phyloP scores from a whole-genome alignment of 2,329 filamentous ascomycete species.

The Aspergillus luchuensis region DNA sequence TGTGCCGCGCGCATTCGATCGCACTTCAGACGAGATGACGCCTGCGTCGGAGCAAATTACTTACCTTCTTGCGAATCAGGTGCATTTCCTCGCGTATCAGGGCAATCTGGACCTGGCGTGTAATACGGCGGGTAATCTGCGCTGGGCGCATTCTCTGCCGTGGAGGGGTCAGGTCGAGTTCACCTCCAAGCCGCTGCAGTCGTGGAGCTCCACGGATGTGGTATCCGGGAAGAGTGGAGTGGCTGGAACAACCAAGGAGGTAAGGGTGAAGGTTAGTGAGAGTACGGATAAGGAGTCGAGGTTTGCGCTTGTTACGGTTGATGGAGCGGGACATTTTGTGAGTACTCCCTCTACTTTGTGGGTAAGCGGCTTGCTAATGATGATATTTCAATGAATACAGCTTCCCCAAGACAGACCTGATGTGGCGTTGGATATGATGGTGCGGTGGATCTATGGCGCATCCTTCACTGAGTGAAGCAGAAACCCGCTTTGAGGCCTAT shows the following conservation, averaged over 20 bases:
- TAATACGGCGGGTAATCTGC: slow-evolving; percentile 29
- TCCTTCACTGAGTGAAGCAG: slow-evolving; percentile 28
- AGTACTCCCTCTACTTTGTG: not conserved
- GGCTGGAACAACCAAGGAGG: slow-evolving; percentile 14
- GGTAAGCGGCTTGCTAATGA: not conserved
- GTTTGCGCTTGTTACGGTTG: slow-evolving; percentile 20
- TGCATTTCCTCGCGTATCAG: slow-evolving; percentile 28
- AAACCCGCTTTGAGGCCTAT: no score
- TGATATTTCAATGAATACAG: not conserved
- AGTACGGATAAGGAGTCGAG: not conserved
- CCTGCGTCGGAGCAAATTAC: slow-evolving; percentile 9
- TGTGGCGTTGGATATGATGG: slow-evolving; percentile 19
- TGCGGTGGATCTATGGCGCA: slow-evolving; percentile 45
- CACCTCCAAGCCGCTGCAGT: slow-evolving; percentile 15
- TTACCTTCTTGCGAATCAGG: slow-evolving; percentile 17
- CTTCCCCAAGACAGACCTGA: slow-evolving; percentile 17
- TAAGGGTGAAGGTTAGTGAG: not conserved
- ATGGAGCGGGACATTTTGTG: slow-evolving; percentile 20
- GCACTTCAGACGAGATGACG: slow-evolving; percentile 17
- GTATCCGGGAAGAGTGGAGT: slow-evolving; percentile 12
- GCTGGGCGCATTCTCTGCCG: slow-evolving; percentile 25
- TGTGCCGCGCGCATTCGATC: slow-evolving; percentile 17
- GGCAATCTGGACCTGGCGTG: slow-evolving; percentile 31
- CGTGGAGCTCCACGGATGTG: slow-evolving; percentile 18
- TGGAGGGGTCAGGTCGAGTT: slow-evolving; percentile 31